A percentile compares a stretch with the other conserved stretches of the same genome.
Evolutionary conservation across 78 protist genomes (phyloP).

Genomic region (slime mould (Dictyostelium discoideum)): DNA sequence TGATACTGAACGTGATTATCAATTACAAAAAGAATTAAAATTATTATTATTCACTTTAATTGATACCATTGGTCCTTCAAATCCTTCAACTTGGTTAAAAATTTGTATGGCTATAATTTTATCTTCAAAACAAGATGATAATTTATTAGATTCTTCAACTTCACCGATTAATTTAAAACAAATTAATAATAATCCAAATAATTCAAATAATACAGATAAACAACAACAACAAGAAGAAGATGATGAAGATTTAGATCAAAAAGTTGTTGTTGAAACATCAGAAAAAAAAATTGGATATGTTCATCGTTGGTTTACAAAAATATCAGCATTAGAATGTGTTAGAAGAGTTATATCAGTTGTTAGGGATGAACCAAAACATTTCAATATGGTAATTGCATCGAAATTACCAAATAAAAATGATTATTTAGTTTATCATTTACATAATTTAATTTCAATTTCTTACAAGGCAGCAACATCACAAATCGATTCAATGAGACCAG

Average conservation of each 20-base stretch:
- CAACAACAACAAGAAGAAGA: conserved; percentile 4
- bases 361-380: conserved; percentile 58
- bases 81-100: conserved; percentile 72
- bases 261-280: conserved; percentile 15
- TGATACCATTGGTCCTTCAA: conserved; percentile 43
- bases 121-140: conserved; percentile 49
- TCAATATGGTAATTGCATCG: neutral
- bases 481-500: conserved; percentile 78
- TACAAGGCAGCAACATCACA: conserved; percentile 76
- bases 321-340: conserved; percentile 79
- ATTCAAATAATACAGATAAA: neutral
- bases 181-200: neutral
- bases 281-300: conserved; percentile 27
- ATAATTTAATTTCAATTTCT: conserved; percentile 62
- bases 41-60: conserved; percentile 38
- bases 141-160: neutral
- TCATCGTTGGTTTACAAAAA: conserved; percentile 80
- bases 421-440: conserved; percentile 37
- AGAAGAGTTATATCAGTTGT: conserved; percentile 64
- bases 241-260: conserved; percentile 35
- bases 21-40: conserved; percentile 65
- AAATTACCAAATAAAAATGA: neutral
- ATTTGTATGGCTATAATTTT: conserved; percentile 69
- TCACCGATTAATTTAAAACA: neutral
- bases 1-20: conserved; percentile 61